Base-by-base conservation (phyloP, 2,329 filamentous ascomycete genomes). In the Arachnomyces sp. region DNA sequence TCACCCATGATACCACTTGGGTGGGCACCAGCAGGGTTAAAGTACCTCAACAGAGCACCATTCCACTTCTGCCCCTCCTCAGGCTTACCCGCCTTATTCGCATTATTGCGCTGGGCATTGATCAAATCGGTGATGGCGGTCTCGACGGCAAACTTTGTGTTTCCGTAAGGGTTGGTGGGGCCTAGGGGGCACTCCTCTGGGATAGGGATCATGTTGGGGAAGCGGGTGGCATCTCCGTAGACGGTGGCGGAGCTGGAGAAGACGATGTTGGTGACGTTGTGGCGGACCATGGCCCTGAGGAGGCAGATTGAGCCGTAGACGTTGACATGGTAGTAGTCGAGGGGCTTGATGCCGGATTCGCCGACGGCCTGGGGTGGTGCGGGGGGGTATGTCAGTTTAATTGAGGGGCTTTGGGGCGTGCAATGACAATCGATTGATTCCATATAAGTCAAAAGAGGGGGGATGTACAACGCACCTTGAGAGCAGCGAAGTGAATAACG, bases 201-300 rank as follows among this genome's bases (percentile, higher is more conserved):
- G 58, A 98, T 98, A 49, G 92, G 92, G 51, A 98, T 98, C 92
- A 98, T 98, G 74, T 93, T 83, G 52, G 84, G 81, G 69, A 95
- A 86, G 60, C 88, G 84, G 34, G 92, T 96, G 39, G 90, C 92
- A 66, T 98, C 93, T 60, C 92, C 92, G 65, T 98, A 98, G 28
- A 98, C 92, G 52, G 93, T 98, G 28, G 92, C 92, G 1, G 89
- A 95, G 47, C 88, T 95, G 45, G 90, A 96, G 72, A 98, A 98
- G 67, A 98, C 92, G 57, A 98, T 92, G 73, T 94, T 96, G 68
- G 79, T 78, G 53, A 98, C 89, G 66, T 90, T 82, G 74, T 95
- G 79, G 64, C 81, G 81, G 59, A 79, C 76, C 88, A 98, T 96
- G 57, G 81, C 81, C 49, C 81, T 77, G 47, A 98, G 77, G 35